A percentile compares a stretch with the other conserved stretches of the same genome.
These are phyloP conservation scores for Wickerhamiella kurtzmanii DNA, from an alignment of 805 yeast genomes.

Conservation along the genomic window DNA sequence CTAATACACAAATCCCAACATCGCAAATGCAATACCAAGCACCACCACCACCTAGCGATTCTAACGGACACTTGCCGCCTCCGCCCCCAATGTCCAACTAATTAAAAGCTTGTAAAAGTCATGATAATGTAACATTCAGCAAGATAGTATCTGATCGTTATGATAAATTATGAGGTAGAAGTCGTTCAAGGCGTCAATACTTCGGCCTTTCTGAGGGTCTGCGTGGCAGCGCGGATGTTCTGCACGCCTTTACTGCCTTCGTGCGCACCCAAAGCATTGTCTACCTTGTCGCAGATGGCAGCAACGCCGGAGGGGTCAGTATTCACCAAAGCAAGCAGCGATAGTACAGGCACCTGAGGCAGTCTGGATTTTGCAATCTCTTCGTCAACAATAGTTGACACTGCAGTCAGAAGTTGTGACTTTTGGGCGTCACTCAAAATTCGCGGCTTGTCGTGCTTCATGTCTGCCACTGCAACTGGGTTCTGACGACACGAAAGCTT, in stretches of 20 bases:
- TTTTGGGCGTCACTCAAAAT: background rate
- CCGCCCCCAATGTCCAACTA: too few relatives aligned
- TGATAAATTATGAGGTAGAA: background rate
- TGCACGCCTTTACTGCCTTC: background rate
- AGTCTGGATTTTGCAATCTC: background rate
- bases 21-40: background rate
- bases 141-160: background rate
- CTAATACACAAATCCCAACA: background rate
- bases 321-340: slow-evolving; percentile 34
- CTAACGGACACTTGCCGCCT: too few relatives aligned
- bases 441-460: background rate
- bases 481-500: slow-evolving; percentile 5
- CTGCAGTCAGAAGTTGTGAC: background rate
- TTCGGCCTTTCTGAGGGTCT: background rate
- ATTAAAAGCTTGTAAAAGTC: too few relatives aligned
- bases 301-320: slow-evolving; percentile 24
- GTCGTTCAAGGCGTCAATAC: background rate
- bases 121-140: background rate
- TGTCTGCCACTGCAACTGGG: background rate
- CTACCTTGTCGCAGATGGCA: slow-evolving; percentile 24
- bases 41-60: too few relatives aligned
- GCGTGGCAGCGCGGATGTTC: background rate
- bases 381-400: slow-evolving; percentile 1
- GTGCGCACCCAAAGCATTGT: slow-evolving; percentile 4
- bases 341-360: slow-evolving; percentile 23